Evolutionary conservation across 1,284 basidiomycete genomes (phyloP), one percentile per base, ranked within the genome.

Genomic region (Ceratobasidium papillatum): DNA sequence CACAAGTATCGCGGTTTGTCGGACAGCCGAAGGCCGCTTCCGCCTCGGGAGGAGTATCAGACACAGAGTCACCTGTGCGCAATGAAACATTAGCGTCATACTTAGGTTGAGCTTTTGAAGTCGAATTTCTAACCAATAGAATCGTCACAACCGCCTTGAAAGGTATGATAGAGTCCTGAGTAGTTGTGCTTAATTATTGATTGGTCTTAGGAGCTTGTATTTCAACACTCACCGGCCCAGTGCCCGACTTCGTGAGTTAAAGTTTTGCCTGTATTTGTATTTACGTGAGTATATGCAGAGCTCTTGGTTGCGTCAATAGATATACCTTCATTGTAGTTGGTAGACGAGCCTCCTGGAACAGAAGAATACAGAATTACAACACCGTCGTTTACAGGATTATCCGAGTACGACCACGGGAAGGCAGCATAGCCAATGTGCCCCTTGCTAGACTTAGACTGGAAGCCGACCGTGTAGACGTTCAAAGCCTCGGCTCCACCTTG

Each of bases 221-320:
- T 49, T 38, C 11, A 45, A 3, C 22, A 54, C 64, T 54, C 36
- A 66, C 64, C 64, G 25, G 66, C 84, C 86, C 86, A 87, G 80
- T 87, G 86, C 30, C 86, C 86, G 58, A 84, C 86, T 79, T 89
- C 88, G 78, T 89, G 88, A 3, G 86, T 87, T 47, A 86, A 78
- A 11, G 88, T 89, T 82, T 85, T 77, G 49, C 52, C 52, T 51
- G 19, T 34, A 51, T 27, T 27, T 30, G n/a, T 19, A 0, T 38
- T 25, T 22, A 27, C 19, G 27, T 59, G 22, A 27, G 7, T 59
- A 43, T 22, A n/a, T 34, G 32, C 32, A n/a, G 17, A 11, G 14
- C 19, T 36, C 19, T 47, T n/a, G 11, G 9, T 2, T 25, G 51
- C 30, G 11, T 22, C 9, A 9, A 49, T 12, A 41, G 12, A 54